Percentiles rank a stretch among this genome's conserved stretches.
Conservation (phyloP, 495 filamentous ascomycete genomes). For the Penicillium goetzii region DNA sequence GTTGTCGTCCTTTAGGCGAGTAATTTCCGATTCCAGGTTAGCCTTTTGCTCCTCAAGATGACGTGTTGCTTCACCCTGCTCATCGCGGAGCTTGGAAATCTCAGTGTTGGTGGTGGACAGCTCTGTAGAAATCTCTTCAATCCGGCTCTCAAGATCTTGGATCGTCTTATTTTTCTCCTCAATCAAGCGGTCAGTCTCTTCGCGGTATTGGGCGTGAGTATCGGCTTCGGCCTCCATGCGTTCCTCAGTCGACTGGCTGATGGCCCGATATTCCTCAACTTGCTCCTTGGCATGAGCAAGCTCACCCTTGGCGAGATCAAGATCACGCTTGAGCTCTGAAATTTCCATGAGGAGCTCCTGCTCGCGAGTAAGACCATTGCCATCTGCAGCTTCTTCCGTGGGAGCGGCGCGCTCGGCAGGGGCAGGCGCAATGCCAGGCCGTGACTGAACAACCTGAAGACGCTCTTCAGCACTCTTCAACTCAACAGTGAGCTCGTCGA, state of each 20-base stretch:
- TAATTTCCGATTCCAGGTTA: conserved; percentile 71
- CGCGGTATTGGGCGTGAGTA: conserved; percentile 80
- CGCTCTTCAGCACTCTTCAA: conserved; percentile 87
- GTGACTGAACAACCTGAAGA: conserved; percentile 73
- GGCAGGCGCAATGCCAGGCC: conserved; percentile 59
- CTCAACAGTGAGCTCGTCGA: conserved; percentile 86
- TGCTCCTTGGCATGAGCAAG: conserved; percentile 77
- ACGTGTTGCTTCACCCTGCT: conserved; percentile 72
- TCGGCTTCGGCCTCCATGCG: conserved; percentile 78
- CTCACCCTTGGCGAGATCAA: conserved; percentile 75
- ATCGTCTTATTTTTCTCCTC: conserved; percentile 76
- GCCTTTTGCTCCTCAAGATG: conserved; percentile 79
- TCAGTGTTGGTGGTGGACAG: conserved; percentile 78
- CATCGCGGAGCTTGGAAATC: conserved; percentile 73
- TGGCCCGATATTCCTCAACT: conserved; percentile 85
- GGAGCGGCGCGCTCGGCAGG: conserved; percentile 34
- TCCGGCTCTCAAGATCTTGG: conserved; percentile 74
- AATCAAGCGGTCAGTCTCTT: conserved; percentile 76
- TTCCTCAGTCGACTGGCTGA: conserved; percentile 87
- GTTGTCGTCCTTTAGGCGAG: conserved; percentile 82
- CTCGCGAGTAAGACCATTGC: conserved; percentile 66
- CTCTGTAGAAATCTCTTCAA: conserved; percentile 81
- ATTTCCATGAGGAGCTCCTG: conserved; percentile 83
- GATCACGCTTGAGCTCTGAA: conserved; percentile 77
- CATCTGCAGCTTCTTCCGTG: conserved; percentile 48